Conservation (phyloP, 495 filamentous ascomycete genomes). For the Pyrenopolyporus hunteri region DNA sequence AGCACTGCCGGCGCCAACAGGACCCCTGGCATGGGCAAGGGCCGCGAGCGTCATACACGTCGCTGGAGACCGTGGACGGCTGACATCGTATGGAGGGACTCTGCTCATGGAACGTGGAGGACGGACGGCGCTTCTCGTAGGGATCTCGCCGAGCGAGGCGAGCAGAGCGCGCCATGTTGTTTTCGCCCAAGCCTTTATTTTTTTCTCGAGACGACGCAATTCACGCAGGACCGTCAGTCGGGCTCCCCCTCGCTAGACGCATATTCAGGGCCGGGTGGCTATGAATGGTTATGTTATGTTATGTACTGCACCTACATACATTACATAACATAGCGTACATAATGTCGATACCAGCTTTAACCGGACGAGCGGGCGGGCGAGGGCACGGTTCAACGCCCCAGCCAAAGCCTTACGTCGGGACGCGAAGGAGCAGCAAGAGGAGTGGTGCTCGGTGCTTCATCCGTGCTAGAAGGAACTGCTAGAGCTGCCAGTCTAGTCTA, state of each 20-base stretch:
- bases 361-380: neutral
- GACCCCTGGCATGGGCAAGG: slow-evolving; percentile 1
- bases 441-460: too few species aligned
- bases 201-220: neutral
- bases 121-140: neutral
- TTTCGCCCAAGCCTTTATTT: too few species aligned
- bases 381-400: neutral
- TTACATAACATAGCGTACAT: too few species aligned
- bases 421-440: too few species aligned
- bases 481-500: neutral
- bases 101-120: slow-evolving; percentile 5
- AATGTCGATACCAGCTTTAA: too few species aligned
- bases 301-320: neutral
- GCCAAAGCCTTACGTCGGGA: slow-evolving; percentile 1
- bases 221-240: neutral
- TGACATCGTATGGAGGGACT: neutral
- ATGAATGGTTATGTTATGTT: neutral
- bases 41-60: slow-evolving; percentile 1
- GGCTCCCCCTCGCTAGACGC: neutral
- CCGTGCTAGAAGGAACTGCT: too few species aligned
- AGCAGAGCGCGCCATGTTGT: too few species aligned
- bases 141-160: neutral
- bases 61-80: neutral
- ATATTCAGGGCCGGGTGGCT: neutral
- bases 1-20: slow-evolving; percentile 1